Base-by-base conservation (phyloP, 805 yeast genomes). In the Candida nanaspora region DNA sequence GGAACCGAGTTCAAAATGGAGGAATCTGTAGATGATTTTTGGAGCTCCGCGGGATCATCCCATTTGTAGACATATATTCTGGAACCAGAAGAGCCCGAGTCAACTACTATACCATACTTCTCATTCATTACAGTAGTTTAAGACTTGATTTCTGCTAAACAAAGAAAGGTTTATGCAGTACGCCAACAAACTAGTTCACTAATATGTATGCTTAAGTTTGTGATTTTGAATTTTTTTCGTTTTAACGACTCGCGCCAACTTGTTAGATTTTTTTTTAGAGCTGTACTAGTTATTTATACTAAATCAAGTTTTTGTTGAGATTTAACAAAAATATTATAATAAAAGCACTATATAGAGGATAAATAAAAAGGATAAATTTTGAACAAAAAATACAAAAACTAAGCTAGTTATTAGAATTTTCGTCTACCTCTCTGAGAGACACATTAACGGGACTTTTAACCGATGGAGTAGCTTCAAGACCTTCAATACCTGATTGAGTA, bases 21-120 rank as follows among this genome's bases (percentile, higher is more conserved):
- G 0, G 59, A 56, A 23, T 70, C 68, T 3, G 58, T 40, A 1
- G 62, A 45, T 23, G 53, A 50, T 16, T 55, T 57, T 23, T 59
- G 66, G 18, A 56, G 41, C 33, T 57, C 56, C 2, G 36, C 38
- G 1, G 80, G 68, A 50, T 80, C 79, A 13, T 72, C 72, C 96
- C 96, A 91, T 44, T 73, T 69, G 57, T 86, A 91, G 10, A 91
- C 75, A 58, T 86, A 89, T 14, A 85, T 71, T 40, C 98, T 68
- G 4, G 97, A 87, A 1, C 98, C 98, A 0, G 95, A 85, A 1
- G 97, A 88, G 1, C 98, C 98, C 0, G 97, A 87, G 61, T 91
- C 98, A 3, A 91, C 74, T 14, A 91, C 94, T 25, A 93, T 81
- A 22, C 96, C 97, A 66, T 86, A 89, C 25, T 26, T 35, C 25